These are phyloP conservation scores for Nepenthes alata DNA, from an alignment of 179 eudicot species.

Conservation along the genomic window DNA sequence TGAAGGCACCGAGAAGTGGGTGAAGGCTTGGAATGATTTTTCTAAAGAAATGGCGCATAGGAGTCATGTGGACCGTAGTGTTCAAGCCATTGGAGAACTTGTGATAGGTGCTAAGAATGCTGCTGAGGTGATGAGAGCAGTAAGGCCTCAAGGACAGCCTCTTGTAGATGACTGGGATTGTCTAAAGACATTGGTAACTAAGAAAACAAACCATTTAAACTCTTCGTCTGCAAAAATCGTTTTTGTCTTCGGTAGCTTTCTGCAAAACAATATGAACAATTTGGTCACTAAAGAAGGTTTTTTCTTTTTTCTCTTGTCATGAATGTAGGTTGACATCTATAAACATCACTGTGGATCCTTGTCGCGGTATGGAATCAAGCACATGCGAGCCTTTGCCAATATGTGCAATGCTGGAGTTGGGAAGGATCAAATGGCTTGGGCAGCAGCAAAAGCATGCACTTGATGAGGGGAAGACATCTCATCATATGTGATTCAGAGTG, in stretches of 20 bases:
- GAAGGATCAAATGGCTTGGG: conserved; percentile 44
- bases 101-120: conserved; percentile 45
- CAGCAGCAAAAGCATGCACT: conserved; percentile 22
- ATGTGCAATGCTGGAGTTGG: conserved; percentile 63
- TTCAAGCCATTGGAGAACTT: conserved; percentile 36
- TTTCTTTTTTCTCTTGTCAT: background rate
- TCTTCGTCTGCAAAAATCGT: background rate
- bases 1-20: conserved; percentile 38
- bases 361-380: conserved; percentile 63
- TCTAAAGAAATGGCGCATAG: conserved; percentile 46
- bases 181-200: conserved; percentile 51
- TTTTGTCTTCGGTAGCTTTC: background rate
- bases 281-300: background rate
- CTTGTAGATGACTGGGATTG: conserved; percentile 88
- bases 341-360: conserved; percentile 55
- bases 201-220: background rate
- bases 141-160: conserved; percentile 55
- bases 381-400: conserved; percentile 67
- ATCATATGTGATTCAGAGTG: too few relatives aligned
- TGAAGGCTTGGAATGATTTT: conserved; percentile 40
- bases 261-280: background rate
- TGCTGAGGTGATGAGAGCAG: conserved; percentile 20
- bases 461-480: background rate
- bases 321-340: conserved; percentile 48
- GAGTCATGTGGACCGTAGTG: conserved; percentile 47